A percentile compares a stretch with the other conserved stretches of the same genome.
Evolutionary conservation across 805 yeast species (phyloP).

Genomic region (Saccharomyces kudriavzevii): DNA sequence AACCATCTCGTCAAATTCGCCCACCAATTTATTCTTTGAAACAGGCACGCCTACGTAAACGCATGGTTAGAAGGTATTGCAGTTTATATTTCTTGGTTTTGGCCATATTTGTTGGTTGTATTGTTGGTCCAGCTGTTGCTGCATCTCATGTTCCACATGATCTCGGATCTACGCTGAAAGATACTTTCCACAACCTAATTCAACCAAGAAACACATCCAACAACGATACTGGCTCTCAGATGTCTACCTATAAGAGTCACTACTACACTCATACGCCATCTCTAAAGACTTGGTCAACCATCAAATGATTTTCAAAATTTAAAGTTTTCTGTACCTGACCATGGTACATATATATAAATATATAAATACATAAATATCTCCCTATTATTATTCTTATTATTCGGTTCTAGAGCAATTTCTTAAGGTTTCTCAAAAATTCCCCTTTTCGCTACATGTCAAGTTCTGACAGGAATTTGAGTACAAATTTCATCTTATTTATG

Average conservation of each 20-base stretch:
- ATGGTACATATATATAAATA: neutral
- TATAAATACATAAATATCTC: neutral
- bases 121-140: slow-evolving; percentile 90
- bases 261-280: slow-evolving; percentile 45
- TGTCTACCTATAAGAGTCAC: slow-evolving; percentile 29
- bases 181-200: slow-evolving; percentile 56
- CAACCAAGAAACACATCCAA: slow-evolving; percentile 79
- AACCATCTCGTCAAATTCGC: slow-evolving; percentile 91
- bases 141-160: slow-evolving; percentile 41
- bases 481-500: neutral
- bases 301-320: slow-evolving; percentile 4
- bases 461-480: neutral
- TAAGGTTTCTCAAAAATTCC: neutral
- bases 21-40: slow-evolving; percentile 95
- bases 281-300: slow-evolving; percentile 48
- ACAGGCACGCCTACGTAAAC: slow-evolving; percentile 90
- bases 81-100: slow-evolving; percentile 65
- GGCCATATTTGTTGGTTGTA: slow-evolving; percentile 59
- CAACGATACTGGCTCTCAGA: slow-evolving; percentile 67
- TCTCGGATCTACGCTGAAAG: slow-evolving; percentile 30
- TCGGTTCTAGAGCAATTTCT: neutral
- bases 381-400: neutral
- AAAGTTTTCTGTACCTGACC: neutral
- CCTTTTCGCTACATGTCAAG: neutral
- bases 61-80: slow-evolving; percentile 93